Conservation (phyloP, 768 basidiomycete genomes). For the Suillus discolor region DNA sequence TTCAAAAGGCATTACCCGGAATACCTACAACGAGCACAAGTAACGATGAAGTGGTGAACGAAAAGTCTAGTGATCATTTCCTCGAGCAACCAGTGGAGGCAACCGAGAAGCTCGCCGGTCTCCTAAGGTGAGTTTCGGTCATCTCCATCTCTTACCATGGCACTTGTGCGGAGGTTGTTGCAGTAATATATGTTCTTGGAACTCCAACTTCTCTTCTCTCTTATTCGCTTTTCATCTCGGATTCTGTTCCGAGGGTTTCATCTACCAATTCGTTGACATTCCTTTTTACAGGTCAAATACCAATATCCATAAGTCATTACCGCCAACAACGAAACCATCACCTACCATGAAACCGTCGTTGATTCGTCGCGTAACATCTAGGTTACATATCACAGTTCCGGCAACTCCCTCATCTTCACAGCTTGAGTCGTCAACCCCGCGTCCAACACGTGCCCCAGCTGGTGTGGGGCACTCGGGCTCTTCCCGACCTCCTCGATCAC, state of each 20-base stretch:
- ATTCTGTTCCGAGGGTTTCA: neutral
- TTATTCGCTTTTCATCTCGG: neutral
- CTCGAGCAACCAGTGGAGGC: slow-evolving; percentile 10
- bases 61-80: neutral
- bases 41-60: slow-evolving; percentile 1
- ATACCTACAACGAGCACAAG: slow-evolving; percentile 1
- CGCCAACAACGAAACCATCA: neutral
- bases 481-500: slow-evolving; percentile 10
- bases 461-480: slow-evolving; percentile 1
- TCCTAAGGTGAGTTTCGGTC: slow-evolving; percentile 18
- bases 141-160: neutral
- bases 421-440: slow-evolving; percentile 14
- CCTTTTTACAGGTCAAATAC: slow-evolving; percentile 6
- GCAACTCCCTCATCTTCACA: slow-evolving; percentile 11
- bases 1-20: slow-evolving; percentile 4
- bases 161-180: neutral
- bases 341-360: slow-evolving; percentile 19
- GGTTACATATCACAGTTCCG: slow-evolving; percentile 25
- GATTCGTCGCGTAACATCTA: slow-evolving; percentile 34
- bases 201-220: neutral
- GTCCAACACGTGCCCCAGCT: slow-evolving; percentile 16
- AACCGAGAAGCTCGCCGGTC: slow-evolving; percentile 3
- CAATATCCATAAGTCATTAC: neutral
- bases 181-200: neutral
- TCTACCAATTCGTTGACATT: neutral